A percentile compares a stretch with the other conserved stretches of the same genome.
phyloP scores from a whole-genome alignment of 495 filamentous ascomycete species.

The Immersiella caudata region DNA sequence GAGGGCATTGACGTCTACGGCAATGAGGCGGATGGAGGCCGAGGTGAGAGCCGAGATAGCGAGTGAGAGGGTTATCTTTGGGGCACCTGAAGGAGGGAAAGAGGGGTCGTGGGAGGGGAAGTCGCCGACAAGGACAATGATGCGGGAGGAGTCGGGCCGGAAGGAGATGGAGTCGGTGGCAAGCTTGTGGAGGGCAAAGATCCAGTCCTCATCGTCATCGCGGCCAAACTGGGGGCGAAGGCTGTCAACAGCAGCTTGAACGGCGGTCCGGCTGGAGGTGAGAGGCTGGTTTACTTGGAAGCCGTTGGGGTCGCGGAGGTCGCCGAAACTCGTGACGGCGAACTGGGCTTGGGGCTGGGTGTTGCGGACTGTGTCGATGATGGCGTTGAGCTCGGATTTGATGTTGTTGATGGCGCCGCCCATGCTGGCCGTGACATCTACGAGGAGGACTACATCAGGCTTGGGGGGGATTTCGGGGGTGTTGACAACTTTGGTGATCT shows the following conservation, averaged over 20 bases:
- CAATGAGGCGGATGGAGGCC: slow-evolving; percentile 15
- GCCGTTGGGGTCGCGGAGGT: slow-evolving; percentile 18
- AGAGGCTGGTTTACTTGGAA: slow-evolving; percentile 13
- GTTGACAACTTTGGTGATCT: slow-evolving; percentile 15
- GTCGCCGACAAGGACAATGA: slow-evolving; percentile 21
- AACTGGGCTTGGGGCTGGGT: slow-evolving; percentile 17
- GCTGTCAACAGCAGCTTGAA: slow-evolving; percentile 17
- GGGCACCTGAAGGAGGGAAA: not conserved
- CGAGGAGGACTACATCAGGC: slow-evolving; percentile 20
- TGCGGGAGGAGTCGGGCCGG: slow-evolving; percentile 15
- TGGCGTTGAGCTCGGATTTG: slow-evolving; percentile 10
- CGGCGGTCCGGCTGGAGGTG: not conserved
- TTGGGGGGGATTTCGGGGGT: slow-evolving; percentile 16
- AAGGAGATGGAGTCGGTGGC: slow-evolving; percentile 18
- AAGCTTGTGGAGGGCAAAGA: slow-evolving; percentile 17
- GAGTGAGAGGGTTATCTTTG: not conserved
- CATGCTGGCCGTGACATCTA: slow-evolving; percentile 21
- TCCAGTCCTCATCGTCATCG: slow-evolving; percentile 19
- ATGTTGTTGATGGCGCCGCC: slow-evolving; percentile 17
- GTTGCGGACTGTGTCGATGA: slow-evolving; percentile 15
- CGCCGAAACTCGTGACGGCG: slow-evolving; percentile 20
- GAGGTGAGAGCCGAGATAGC: slow-evolving; percentile 9
- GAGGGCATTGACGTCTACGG: slow-evolving; percentile 13
- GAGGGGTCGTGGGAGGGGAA: slow-evolving; percentile 19
- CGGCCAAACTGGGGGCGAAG: slow-evolving; percentile 1